Conservation (phyloP, 1,284 basidiomycete genomes). For the Trichosporon ovoides region DNA sequence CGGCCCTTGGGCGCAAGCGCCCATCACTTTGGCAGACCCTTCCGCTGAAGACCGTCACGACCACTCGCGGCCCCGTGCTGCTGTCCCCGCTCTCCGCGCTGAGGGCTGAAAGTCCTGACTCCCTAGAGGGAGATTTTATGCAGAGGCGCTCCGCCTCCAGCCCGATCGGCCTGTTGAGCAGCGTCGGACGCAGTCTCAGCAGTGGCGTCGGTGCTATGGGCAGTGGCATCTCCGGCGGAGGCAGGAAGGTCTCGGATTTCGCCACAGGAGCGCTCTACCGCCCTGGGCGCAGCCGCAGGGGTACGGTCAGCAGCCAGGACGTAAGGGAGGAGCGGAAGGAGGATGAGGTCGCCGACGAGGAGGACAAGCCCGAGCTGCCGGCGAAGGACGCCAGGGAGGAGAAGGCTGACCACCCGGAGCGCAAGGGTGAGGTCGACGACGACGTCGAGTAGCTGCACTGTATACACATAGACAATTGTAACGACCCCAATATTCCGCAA, state of each 20-base stretch:
- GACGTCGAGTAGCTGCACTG: neutral
- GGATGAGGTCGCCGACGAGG: constrained; percentile 16
- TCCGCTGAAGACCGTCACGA: constrained; percentile 20
- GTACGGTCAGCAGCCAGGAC: neutral
- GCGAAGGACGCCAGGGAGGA: constrained; percentile 2
- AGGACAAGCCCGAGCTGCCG: constrained; percentile 16
- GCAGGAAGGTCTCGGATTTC: constrained; percentile 20
- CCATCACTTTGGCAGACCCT: constrained; percentile 20
- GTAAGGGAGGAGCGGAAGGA: constrained; percentile 5
- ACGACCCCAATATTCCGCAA: neutral
- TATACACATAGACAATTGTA: neutral
- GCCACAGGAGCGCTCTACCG: constrained; percentile 19
- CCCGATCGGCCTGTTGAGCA: constrained; percentile 12
- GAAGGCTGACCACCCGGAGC: constrained; percentile 18
- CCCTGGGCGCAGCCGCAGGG: constrained; percentile 1
- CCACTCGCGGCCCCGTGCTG: constrained; percentile 7
- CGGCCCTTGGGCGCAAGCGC: neutral
- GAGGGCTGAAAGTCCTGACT: constrained; percentile 6
- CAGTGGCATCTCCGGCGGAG: constrained; percentile 32
- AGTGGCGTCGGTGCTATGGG: constrained; percentile 32
- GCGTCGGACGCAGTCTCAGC: constrained; percentile 32
- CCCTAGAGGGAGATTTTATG: constrained; percentile 8
- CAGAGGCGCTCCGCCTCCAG: neutral
- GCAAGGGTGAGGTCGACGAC: constrained; percentile 17
- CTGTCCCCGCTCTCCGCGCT: neutral